Evolutionary conservation across 2,329 filamentous ascomycete genomes (phyloP), one percentile per base, ranked within the genome.

Genomic region (Monosporascus sp.): DNA sequence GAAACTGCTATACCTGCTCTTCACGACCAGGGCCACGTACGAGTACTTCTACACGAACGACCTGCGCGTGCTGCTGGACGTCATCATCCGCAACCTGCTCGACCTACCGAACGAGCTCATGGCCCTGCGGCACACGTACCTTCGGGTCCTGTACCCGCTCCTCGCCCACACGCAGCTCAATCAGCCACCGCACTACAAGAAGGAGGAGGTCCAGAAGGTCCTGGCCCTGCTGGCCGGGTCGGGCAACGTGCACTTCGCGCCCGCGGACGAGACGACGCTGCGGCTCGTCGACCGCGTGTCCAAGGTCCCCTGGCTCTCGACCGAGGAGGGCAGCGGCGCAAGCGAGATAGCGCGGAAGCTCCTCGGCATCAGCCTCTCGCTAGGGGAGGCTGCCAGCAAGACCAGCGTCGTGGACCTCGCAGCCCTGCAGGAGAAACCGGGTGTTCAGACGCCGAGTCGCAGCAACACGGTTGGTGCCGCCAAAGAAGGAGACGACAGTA

Each of bases 1-100:
- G 43, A 99, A 99, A 72, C 82, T 97, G 5, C 78, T 99, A 28
- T 99, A 97, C 71, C 83, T 99, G 37, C 80, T 99, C 9, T 99
- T 99, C 72, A 96, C 92, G 5, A 97, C 91, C 9, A 85, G 85
- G 53, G 83, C 88, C 17, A 99, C 94, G 0, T 91, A 94, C 69
- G 94, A 99, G 72, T 99, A 97, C 72, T 99, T 99, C 68, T 99
- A 97, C 71, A 97, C 91, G 28, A 99, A 99, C 68, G 94, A 99
- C 66, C 78, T 99, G 31, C 89, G 91, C 54, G 94, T 99, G 5
- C 81, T 99, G 17, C 80, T 97, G 47, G 94, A 99, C 66, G 94
- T 99, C 59, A 91, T 99, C 54, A 90, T 99, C 56, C 89, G 94
- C 44, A 99, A 99, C 65, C 78, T 99, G n/a, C 85, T 97, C 64